Evolutionary conservation across 1,139 yeast species (phyloP), one percentile per base, ranked within the genome.

Genomic region (Nakaseomyces bracarensis): DNA sequence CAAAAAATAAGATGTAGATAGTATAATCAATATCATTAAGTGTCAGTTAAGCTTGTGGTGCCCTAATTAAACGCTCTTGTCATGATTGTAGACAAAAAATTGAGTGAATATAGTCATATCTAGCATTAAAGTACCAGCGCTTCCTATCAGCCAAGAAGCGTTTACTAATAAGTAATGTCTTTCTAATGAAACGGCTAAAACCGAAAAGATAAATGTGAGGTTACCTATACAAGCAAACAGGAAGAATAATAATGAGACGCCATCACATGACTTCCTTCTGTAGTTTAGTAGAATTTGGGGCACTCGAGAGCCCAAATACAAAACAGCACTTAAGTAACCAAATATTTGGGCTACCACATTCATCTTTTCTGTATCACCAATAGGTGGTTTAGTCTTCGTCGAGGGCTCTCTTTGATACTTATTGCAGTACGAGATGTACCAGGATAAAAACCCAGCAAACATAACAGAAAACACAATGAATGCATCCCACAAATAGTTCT

Each of bases 201-300:
- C 89, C 13, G 94, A 82, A 19, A 84, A 73, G 34, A 89, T 95
- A 54, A 86, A 89, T 0, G 96, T 85, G 58, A 84, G 69, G 61
- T 89, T 89, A 36, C 97, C 97, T 46, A 89, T 67, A 60, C 96
- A 86, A 26, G 97, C 96, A 70, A 89, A 87, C 30, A 87, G 67
- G 65, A 89, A 89, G 64, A 89, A 89, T 72, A 89, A 71, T 60
- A 89, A 86, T 22, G 95, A 82, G 42, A 89, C 82, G 20, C 97
- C 97, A 46, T 87, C 96, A 57, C 95, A 84, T 1, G 94, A 82
- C 65, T 85, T 86, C 54, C 96, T 73, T 60, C 79, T 71, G 58
- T 71, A 85, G 64, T 89, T 89, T 47, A 89, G 71, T 46, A 84
- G 62, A 46, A 89, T 84, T 65, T 89, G 97, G 1, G 97, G 97